These are phyloP conservation scores for Prunus yedoensis DNA, from an alignment of 331 rosid species.

Conservation along the genomic window DNA sequence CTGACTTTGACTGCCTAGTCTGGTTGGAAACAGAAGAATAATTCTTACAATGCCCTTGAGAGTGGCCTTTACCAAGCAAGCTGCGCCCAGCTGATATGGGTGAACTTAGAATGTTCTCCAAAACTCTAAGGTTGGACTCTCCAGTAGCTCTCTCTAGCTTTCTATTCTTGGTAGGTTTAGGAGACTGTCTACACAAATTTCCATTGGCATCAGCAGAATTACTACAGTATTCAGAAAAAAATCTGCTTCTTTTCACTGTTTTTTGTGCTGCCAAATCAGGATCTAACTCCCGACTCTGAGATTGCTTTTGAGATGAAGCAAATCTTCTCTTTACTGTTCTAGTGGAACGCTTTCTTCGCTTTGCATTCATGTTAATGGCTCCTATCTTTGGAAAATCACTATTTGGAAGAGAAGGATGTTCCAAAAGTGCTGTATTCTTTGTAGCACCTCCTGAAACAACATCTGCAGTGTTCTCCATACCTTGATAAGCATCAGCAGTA, in stretches of 20 bases:
- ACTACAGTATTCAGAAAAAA: slow-evolving; percentile 21
- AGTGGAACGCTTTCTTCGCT: slow-evolving; percentile 38
- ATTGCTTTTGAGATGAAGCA: slow-evolving; percentile 26
- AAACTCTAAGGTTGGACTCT: not conserved
- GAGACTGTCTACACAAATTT: slow-evolving; percentile 26
- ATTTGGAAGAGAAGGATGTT: slow-evolving; percentile 20
- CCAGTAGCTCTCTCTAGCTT: slow-evolving; percentile 9
- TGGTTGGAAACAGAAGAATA: slow-evolving; percentile 23
- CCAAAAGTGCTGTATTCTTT: slow-evolving; percentile 25
- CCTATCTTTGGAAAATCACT: slow-evolving; percentile 20
- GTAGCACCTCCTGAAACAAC: slow-evolving; percentile 23
- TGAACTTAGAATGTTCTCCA: slow-evolving; percentile 15
- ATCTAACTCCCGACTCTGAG: slow-evolving; percentile 30
- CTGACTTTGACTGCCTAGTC: slow-evolving; percentile 14
- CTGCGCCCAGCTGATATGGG: slow-evolving; percentile 12
- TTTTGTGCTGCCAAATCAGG: slow-evolving; percentile 25
- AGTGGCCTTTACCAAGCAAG: slow-evolving; percentile 28
- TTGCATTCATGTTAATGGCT: slow-evolving; percentile 23
- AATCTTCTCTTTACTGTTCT: slow-evolving; percentile 34
- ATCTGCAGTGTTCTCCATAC: slow-evolving; percentile 21
- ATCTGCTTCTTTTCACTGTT: slow-evolving; percentile 29
- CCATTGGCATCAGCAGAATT: slow-evolving; percentile 19
- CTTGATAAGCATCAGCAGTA: slow-evolving; percentile 25
- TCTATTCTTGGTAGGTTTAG: slow-evolving; percentile 14
- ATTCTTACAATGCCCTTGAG: slow-evolving; percentile 13